Evolutionary conservation across 805 yeast genomes (phyloP), one percentile per base, ranked within the genome.

Genomic region (Nakazawaea laoshanensis): DNA sequence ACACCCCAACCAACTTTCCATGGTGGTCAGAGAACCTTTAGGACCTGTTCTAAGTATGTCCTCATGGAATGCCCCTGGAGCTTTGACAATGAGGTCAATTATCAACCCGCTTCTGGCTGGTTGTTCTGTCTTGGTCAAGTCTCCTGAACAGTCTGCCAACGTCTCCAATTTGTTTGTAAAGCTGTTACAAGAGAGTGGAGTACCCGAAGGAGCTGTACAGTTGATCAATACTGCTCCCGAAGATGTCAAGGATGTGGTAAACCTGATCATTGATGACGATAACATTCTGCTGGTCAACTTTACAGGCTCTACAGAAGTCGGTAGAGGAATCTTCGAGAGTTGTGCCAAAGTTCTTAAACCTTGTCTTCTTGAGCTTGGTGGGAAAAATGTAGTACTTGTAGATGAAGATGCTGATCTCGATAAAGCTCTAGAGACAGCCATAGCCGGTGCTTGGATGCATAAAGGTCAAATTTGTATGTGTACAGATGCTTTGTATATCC

Each of bases 381-480:
- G 71, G 5, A 66, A 66, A 40, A 65, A 65, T 40, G 48, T 48
- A 24, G 33, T 57, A 2, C 45, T 65, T 8, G 46, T 67, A 3
- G 50, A 46, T 11, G 30, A 45, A 4, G 65, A 58, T 32, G 45
- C 38, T 11, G 56, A 61, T 37, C 36, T 67, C 19, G 44, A 34
- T 1, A 41, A 37, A 24, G 65, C 70, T 1, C 43, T 57, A 2
- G 38, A 42, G 1, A 33, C 34, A 11, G 45, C 50, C 18, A 26
- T 62, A 7, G 52, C 55, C 54, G 46, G 58, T 17, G 45, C 60
- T 7, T 63, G 65, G 67, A 44, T 53, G 30, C 64, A 67, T 41
- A 60, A 55, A 40, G 73, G 71, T 9, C 72, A 67, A 36, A 55
- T 67, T 15, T 67, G 74, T 43, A 67, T 66, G 71, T 52, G 61